Conservation (phyloP, 257 asterid species). For the Capsicum pubescens region DNA sequence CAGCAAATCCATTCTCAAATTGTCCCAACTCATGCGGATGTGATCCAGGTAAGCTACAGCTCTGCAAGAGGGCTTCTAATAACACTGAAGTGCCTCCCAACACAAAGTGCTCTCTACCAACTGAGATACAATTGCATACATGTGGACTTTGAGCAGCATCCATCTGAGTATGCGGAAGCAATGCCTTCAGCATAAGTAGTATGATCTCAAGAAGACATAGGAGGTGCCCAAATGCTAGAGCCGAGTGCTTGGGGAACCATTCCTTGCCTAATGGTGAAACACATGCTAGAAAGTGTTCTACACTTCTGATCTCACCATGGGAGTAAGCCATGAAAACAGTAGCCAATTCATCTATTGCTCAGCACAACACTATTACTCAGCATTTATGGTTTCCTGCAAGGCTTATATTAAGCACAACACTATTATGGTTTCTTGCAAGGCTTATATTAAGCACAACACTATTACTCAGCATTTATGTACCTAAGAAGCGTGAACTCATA, state of each 20-base stretch:
- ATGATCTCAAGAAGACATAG: constrained; percentile 85
- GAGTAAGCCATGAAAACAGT: constrained; percentile 85
- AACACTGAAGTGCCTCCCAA: constrained; percentile 97
- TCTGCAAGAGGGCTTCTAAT: constrained; percentile 94
- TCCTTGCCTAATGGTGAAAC: constrained; percentile 86
- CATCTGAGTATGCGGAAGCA: constrained; percentile 96
- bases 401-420: no score
- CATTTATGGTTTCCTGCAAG: no score
- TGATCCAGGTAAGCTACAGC: constrained; percentile 96
- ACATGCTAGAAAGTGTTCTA: constrained; percentile 88
- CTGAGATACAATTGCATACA: constrained; percentile 96
- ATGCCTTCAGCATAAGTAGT: constrained; percentile 89
- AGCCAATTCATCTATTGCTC: constrained; percentile 72
- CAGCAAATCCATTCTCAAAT: constrained; percentile 71
- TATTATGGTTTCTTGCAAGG: no score
- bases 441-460: not conserved
- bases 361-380: no score
- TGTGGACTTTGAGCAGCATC: constrained; percentile 98
- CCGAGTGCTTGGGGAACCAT: constrained; percentile 97
- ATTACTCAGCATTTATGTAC: constrained; percentile 5
- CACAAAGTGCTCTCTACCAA: constrained; percentile 95
- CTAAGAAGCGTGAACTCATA: not conserved
- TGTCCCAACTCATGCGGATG: constrained; percentile 68
- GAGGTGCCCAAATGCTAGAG: constrained; percentile 93
- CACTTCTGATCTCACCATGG: constrained; percentile 75